Percentiles rank a stretch among this genome's conserved stretches.
Conservation (phyloP, 2,329 filamentous ascomycete genomes). For the Colletotrichum tropicicola region DNA sequence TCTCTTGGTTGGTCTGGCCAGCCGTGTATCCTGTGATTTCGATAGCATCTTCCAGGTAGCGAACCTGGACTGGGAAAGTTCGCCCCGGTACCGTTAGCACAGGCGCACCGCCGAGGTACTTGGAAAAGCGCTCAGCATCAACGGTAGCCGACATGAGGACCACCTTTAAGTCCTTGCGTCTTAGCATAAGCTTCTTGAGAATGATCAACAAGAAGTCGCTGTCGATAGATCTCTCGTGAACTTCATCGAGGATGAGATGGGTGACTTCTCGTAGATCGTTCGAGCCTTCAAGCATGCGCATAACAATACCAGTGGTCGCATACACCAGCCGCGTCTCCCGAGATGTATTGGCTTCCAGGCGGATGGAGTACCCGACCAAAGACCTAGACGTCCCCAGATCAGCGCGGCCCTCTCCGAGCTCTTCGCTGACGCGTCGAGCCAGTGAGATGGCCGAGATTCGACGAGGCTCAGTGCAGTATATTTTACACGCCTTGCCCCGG, state of each 20-base stretch:
- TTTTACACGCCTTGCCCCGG: slow-evolving; percentile 83
- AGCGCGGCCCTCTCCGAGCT: slow-evolving; percentile 84
- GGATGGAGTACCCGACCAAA: slow-evolving; percentile 92
- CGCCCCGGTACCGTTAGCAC: slow-evolving; percentile 91
- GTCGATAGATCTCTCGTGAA: slow-evolving; percentile 95
- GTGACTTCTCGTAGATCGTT: slow-evolving; percentile 90
- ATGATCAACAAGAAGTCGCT: slow-evolving; percentile 96
- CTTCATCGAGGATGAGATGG: slow-evolving; percentile 95
- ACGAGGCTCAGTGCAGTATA: slow-evolving; percentile 95
- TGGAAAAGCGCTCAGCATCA: slow-evolving; percentile 89
- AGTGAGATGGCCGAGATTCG: slow-evolving; percentile 96
- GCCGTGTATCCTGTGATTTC: slow-evolving; percentile 81
- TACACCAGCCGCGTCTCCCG: slow-evolving; percentile 87
- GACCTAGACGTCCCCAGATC: slow-evolving; percentile 87
- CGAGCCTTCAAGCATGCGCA: slow-evolving; percentile 93
- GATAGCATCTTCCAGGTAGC: slow-evolving; percentile 91
- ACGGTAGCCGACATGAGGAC: slow-evolving; percentile 98
- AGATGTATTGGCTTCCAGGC: slow-evolving; percentile 87
- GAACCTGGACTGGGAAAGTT: slow-evolving; percentile 90
- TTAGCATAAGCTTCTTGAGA: slow-evolving; percentile 80
- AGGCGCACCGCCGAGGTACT: slow-evolving; percentile 85
- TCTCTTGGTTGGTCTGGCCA: slow-evolving; percentile 54
- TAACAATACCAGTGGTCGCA: slow-evolving; percentile 92
- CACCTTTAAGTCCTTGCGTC: slow-evolving; percentile 86
- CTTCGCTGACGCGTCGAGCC: slow-evolving; percentile 91